Conservation (phyloP, 306 rosid genomes). For the Potentilla sterilis region DNA sequence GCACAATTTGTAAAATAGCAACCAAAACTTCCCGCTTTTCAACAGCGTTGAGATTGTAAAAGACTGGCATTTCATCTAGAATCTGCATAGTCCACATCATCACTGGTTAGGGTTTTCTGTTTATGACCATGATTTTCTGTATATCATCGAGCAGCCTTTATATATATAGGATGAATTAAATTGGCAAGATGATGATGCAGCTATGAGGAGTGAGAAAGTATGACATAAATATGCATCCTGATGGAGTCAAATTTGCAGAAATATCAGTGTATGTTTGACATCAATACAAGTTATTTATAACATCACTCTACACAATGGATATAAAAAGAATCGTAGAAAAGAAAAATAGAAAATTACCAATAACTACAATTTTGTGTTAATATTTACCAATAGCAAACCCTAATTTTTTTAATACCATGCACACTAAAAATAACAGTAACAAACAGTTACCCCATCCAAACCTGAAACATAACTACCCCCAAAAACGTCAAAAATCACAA, state of each 20-base stretch:
- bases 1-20: constrained; percentile 87
- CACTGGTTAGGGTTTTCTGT: constrained; percentile 16
- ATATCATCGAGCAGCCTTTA: background rate
- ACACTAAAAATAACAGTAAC: too few species aligned
- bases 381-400: too few species aligned
- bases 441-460: too few species aligned
- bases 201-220: background rate
- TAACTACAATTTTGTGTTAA: too few species aligned
- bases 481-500: too few species aligned
- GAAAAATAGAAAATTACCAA: too few species aligned
- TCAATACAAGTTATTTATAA: background rate
- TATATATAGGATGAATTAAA: background rate
- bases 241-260: background rate
- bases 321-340: background rate
- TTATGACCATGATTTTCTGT: background rate
- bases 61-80: constrained; percentile 97
- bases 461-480: too few species aligned
- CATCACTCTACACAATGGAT: background rate
- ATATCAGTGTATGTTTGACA: background rate
- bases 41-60: constrained; percentile 81
- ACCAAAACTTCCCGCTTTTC: constrained; percentile 94
- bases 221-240: background rate
- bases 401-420: too few species aligned
- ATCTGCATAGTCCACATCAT: constrained; percentile 53
- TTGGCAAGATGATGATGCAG: background rate